Evolutionary conservation across 2,329 filamentous ascomycete genomes (phyloP).

Genomic region (Zymoseptoria ardabiliae): DNA sequence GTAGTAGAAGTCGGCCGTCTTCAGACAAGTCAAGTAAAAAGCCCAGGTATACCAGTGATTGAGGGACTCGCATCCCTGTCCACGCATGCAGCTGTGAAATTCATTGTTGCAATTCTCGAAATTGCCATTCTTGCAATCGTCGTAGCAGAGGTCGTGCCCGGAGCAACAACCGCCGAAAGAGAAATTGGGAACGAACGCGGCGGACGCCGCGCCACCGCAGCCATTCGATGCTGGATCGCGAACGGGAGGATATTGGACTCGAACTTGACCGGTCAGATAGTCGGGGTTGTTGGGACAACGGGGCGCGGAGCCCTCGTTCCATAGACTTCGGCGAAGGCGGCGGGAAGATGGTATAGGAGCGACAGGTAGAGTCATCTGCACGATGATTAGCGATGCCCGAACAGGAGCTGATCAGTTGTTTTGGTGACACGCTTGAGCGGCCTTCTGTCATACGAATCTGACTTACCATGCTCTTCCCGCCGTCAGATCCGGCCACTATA

Average conservation of each 20-base stretch:
- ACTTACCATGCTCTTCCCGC: background rate
- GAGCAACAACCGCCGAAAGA: conserved; percentile 5
- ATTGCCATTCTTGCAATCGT: conserved; percentile 5
- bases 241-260: background rate
- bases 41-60: conserved; percentile 3
- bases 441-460: background rate
- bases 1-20: conserved; percentile 6
- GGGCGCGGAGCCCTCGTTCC: background rate
- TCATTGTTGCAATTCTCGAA: conserved; percentile 5
- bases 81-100: conserved; percentile 1
- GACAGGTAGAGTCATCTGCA: background rate
- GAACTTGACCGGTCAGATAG: background rate
- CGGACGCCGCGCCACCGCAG: conserved; percentile 1
- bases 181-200: conserved; percentile 3
- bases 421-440: too few species aligned
- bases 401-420: too few species aligned
- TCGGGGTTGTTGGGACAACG: background rate
- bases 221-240: background rate
- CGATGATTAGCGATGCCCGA: background rate
- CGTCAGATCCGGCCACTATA: background rate
- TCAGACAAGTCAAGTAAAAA: background rate
- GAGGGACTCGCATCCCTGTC: background rate
- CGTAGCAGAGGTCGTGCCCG: conserved; percentile 5
- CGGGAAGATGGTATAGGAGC: background rate
- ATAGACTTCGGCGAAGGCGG: background rate